Evolutionary conservation across 306 rosid genomes (phyloP).

Genomic region (Glycine latifolia): DNA sequence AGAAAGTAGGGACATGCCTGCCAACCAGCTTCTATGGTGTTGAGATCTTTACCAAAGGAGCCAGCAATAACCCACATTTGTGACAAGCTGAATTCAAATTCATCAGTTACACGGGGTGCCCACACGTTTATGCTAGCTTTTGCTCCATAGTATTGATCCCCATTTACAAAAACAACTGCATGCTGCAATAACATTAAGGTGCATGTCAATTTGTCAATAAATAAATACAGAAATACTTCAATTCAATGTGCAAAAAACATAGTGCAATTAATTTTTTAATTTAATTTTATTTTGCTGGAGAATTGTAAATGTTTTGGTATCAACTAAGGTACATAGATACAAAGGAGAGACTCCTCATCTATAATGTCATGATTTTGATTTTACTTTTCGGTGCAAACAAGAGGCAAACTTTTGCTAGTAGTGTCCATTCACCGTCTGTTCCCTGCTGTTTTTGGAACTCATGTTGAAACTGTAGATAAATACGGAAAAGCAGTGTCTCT

Average conservation of each 20-base stretch:
- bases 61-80: slow-evolving; percentile 98
- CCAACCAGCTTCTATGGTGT: slow-evolving; percentile 99
- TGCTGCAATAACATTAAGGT: slow-evolving; percentile 62
- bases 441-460: slow-evolving; percentile 31
- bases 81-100: slow-evolving; percentile 90
- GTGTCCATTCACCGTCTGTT: slow-evolving; percentile 48
- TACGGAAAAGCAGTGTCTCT: slow-evolving; percentile 37
- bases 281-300: too few species aligned
- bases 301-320: background rate
- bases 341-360: slow-evolving; percentile 18
- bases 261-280: too few species aligned
- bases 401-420: slow-evolving; percentile 43
- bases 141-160: slow-evolving; percentile 97
- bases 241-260: too few species aligned
- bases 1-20: slow-evolving; percentile 68
- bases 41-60: slow-evolving; percentile 83
- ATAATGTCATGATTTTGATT: slow-evolving; percentile 21
- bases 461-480: slow-evolving; percentile 33
- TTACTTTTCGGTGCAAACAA: slow-evolving; percentile 41
- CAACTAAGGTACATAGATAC: background rate
- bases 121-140: slow-evolving; percentile 88
- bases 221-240: too few species aligned
- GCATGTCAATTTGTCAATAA: background rate
- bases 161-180: slow-evolving; percentile 94
- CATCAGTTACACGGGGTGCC: slow-evolving; percentile 79